Base-by-base conservation (phyloP, 1,139 yeast species). In the Yamadazyma sp. region DNA sequence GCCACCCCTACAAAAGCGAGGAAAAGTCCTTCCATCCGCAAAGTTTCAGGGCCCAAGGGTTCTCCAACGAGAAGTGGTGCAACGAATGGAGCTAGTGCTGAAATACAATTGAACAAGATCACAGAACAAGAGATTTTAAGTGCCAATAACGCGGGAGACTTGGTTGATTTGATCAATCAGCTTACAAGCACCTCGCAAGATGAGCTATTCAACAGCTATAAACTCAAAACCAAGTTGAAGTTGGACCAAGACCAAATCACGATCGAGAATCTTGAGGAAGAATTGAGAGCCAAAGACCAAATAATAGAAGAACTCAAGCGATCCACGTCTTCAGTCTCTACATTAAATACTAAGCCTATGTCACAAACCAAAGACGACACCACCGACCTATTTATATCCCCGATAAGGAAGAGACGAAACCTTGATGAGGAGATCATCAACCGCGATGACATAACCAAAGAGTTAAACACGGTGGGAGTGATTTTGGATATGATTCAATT, bases 401-500 rank as follows among this genome's bases (percentile, higher is more conserved):
- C 77, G 0, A 69, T 71, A 17, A 49, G 73, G 32, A 60, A 59
- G 50, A 57, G 62, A 45, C 52, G 52, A 32, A 50, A 47, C 23
- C 38, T 47, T 3, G 54, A 53, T 36, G 54, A 56, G 12, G 58
- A 55, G 34, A 40, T 58, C 37, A 62, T 66, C 15, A 55, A 55
- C 34, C 61, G 59, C 34, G 63, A 59, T 33, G 67, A 68, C 34
- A 49, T 70, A 24, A 58, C 61, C n/a, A 64, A 66, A 42, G 76
- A 69, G 42, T 56, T 73, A 26, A 76, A 73, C 42, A 69, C 74
- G 39, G 70, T 72, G 14, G 75, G 76, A 1, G 61, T 76, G 38
- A 73, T 79, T 8, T 56, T 77, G 27, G 83, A 77, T 50, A 70
- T 80, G 73, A 54, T 77, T 38, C 82, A 79, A 49, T 67, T 77